Evolutionary conservation across 805 yeast genomes (phyloP), one percentile per base, ranked within the genome.

Genomic region (Wickerhamomyces alni): DNA sequence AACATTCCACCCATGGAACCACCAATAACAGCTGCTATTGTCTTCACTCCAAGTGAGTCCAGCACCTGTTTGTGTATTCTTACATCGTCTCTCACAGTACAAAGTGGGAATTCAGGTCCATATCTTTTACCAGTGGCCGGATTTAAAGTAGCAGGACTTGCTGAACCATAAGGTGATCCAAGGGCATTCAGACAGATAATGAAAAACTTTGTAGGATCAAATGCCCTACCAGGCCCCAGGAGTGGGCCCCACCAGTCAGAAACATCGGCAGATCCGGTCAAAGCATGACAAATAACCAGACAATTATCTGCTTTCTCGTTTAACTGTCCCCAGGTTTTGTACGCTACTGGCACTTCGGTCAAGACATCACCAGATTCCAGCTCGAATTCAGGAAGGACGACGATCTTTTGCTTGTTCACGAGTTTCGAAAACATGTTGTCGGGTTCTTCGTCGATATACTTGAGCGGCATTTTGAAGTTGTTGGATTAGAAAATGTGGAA

Each of bases 1-100:
- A 88, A 66, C 98, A 93, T 93, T 16, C 99, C 99, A 31, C 99
- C 99, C 99, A 93, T 93, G 19, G 98, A 89, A 0, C 99, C 99
- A 30, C 99, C 99, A 41, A 93, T 76, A 15, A 84, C 94, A 37
- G 82, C 75, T 1, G 97, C 96, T 22, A 91, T 67, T 41, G 79
- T 74, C 38, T 71, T 72, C n/a, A 93, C 87, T 0, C 87, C 88
- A 34, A 93, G 62, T 5, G 80, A 77, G 48, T 89, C 96, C 36
- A 93, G 65, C 2, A 91, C 81, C 37, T 81, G 57, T 49, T 69
- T 77, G 52, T 93, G 98, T 11, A 89, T 75, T 7, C 73, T 70
- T 5, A 88, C 87, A 54, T 93, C 99, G 56, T 93, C 99, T 45
- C 95, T 77, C n/a, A 89, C 83, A 0, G 98, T 88, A 22, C 87